A percentile compares a stretch with the other conserved stretches of the same genome.
Evolutionary conservation across 2,329 filamentous ascomycete genomes (phyloP).

Genomic region (Aspergillus neotritici): DNA sequence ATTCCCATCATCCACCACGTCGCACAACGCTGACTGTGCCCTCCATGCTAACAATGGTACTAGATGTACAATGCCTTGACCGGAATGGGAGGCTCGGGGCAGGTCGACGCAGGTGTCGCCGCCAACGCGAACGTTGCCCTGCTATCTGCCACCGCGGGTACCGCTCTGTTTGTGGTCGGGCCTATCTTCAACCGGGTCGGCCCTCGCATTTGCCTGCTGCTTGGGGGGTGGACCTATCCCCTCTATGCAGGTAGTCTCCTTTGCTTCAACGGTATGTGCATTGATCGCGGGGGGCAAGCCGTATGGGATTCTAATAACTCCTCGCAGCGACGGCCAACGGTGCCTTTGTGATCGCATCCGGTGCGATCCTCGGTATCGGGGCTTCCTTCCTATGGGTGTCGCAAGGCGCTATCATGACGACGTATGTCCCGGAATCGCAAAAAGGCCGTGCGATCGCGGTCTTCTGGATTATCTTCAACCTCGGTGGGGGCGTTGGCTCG

Average conservation of each 20-base stretch:
- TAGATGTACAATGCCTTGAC: conserved; percentile 47
- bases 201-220: conserved; percentile 39
- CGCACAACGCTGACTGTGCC: neutral
- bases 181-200: conserved; percentile 42
- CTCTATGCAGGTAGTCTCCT: conserved; percentile 43
- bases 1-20: neutral
- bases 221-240: conserved; percentile 45
- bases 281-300: neutral
- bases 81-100: conserved; percentile 44
- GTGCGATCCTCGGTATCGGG: conserved; percentile 44
- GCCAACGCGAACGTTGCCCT: conserved; percentile 45
- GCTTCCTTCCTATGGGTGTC: conserved; percentile 45
- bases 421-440: conserved; percentile 40
- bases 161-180: conserved; percentile 42
- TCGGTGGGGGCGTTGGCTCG: conserved; percentile 42
- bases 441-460: conserved; percentile 41
- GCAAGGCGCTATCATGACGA: conserved; percentile 47
- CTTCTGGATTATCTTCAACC: conserved; percentile 46
- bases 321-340: conserved; percentile 32
- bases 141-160: conserved; percentile 39
- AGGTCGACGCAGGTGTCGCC: conserved; percentile 43
- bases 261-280: conserved; percentile 37
- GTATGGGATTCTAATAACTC: neutral
- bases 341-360: conserved; percentile 42
- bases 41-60: neutral